Evolutionary conservation across 202 grass and related monocot genomes (phyloP).

Genomic region (Saccharum hybrid): DNA sequence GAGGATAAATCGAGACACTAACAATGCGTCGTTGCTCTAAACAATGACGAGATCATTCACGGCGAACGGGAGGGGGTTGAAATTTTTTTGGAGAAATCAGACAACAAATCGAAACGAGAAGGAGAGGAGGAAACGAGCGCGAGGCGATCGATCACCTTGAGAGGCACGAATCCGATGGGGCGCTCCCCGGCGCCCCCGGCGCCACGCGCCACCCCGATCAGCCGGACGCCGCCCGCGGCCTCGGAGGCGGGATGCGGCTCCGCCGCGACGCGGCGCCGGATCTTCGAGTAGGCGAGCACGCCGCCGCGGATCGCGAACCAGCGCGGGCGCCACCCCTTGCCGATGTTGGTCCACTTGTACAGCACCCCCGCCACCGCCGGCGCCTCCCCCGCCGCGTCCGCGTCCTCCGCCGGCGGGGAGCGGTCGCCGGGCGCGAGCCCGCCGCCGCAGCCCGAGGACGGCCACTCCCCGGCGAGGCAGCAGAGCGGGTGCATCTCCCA

Average conservation of each 20-base stretch:
- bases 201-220: conserved; percentile 53
- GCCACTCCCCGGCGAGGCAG: conserved; percentile 62
- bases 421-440: neutral
- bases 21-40: neutral
- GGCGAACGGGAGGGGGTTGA: neutral
- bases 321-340: conserved; percentile 69
- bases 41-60: neutral
- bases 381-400: neutral
- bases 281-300: conserved; percentile 78
- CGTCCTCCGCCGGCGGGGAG: neutral
- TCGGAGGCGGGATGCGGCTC: neutral
- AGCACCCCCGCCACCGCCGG: conserved; percentile 55
- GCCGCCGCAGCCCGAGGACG: conserved; percentile 2
- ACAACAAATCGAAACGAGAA: neutral
- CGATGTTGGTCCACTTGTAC: conserved; percentile 86
- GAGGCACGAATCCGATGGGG: conserved; percentile 61
- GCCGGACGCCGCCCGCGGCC: conserved; percentile 14
- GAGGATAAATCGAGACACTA: neutral
- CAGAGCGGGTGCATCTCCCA: conserved; percentile 83
- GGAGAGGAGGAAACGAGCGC: neutral
- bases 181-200: conserved; percentile 28
- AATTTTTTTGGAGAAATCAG: no score
- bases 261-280: conserved; percentile 43
- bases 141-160: conserved; percentile 52
- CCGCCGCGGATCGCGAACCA: conserved; percentile 77